Evolutionary conservation across 495 filamentous ascomycete species (phyloP), one percentile per base, ranked within the genome.

Genomic region (Durotheca rogersii): DNA sequence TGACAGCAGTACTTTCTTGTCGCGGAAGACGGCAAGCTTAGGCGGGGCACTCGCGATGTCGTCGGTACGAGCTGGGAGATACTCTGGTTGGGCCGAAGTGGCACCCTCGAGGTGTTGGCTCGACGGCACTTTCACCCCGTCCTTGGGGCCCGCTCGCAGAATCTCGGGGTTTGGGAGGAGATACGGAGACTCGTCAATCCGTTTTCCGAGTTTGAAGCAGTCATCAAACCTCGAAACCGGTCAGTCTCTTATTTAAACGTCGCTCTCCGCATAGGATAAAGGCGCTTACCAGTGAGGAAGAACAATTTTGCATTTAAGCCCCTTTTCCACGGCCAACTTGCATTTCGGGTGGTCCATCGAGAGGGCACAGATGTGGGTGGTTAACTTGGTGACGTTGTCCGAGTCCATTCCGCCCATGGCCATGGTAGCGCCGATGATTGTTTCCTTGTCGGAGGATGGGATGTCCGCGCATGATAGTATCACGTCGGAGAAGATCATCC

Each of bases 351-450:
- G 72, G 47, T 91, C 85, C 64, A 85, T 70, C 3, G 83, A 85
- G 57, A 96, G 68, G 4, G 94, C 90, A 25, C 95, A 89, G 51
- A 97, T 76, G 68, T 99, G 93, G 1, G 93, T 99, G 6, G 86
- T 86, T 58, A 81, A 59, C 33, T 80, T 85, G 6, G 84, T 83
- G 12, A 95, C 60, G 31, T 77, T 72, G 43, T 79, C 76, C 14
- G 82, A 83, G 58, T 90, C 88, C 63, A 87, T 76, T 31, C 93
- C 93, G 20, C 93, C 93, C 70, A 94, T 85, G 0, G 94, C 92
- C 51, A 94, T 68, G 3, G 95, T 87, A 3, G 89, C 93, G 2
- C 90, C 93, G 38, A 86, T 81, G 43, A 99, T 96, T 0, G 89
- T 86, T 67, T 97, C 92, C 64, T 90, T 87, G 69, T 99, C 93